phyloP scores from a whole-genome alignment of 139 green algal genomes.

The Penium margaritaceum region DNA sequence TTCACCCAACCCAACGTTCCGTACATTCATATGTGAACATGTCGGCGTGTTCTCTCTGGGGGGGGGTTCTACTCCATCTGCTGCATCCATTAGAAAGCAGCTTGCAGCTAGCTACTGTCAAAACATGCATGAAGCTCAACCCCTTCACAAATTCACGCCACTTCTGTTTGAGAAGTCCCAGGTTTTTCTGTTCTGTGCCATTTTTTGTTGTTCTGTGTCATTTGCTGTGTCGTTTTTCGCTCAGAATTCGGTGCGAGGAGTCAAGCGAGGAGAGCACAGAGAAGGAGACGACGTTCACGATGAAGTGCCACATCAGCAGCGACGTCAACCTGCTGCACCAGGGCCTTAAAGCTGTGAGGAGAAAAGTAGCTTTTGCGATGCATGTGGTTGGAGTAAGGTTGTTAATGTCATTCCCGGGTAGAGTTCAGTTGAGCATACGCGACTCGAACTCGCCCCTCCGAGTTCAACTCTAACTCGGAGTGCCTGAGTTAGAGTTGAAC shows the following conservation, averaged over 20 bases:
- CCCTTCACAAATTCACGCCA: not conserved
- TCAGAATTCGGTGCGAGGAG: conserved; percentile 72
- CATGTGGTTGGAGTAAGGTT: conserved; percentile 15
- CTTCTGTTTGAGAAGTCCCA: not conserved
- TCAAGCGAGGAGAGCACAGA: conserved; percentile 61
- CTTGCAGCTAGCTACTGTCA: not conserved
- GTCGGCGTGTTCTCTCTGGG: too few relatives aligned
- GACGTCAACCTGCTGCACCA: conserved; percentile 80
- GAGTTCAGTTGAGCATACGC: too few relatives aligned
- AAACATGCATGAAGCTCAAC: not conserved
- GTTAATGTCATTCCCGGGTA: too few relatives aligned
- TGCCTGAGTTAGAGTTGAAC: too few relatives aligned
- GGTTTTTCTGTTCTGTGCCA: not conserved
- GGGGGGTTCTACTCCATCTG: too few relatives aligned
- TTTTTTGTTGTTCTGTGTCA: not conserved
- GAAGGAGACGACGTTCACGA: conserved; percentile 52
- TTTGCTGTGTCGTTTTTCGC: not conserved
- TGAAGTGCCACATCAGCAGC: conserved; percentile 93
- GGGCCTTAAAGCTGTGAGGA: conserved; percentile 67
- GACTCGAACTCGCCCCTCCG: too few relatives aligned
- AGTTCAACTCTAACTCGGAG: too few relatives aligned
- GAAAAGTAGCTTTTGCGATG: conserved; percentile 14
- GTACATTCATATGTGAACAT: too few relatives aligned
- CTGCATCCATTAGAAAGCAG: too few relatives aligned
- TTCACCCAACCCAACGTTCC: too few relatives aligned